These are phyloP conservation scores for Coniochaeta sp. DNA, from an alignment of 2,329 filamentous ascomycete genomes.

Conservation along the genomic window DNA sequence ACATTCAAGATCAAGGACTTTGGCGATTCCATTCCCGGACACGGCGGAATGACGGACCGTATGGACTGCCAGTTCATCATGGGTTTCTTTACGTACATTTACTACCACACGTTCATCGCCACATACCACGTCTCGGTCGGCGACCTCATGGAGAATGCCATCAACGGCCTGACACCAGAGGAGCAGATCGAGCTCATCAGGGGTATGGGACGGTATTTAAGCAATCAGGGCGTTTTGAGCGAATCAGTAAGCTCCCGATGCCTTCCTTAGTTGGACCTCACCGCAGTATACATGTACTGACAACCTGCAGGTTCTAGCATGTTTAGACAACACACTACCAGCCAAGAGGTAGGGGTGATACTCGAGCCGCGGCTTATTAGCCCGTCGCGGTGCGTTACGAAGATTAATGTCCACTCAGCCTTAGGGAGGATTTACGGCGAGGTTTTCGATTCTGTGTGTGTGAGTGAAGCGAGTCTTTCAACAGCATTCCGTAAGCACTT, in stretches of 20 bases:
- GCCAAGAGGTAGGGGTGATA: conserved; percentile 9
- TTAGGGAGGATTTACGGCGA: not conserved
- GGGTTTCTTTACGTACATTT: conserved; percentile 98
- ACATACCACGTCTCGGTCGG: conserved; percentile 80
- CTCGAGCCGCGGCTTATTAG: not conserved
- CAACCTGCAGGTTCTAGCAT: conserved; percentile 20
- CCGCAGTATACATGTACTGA: not conserved
- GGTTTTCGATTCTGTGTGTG: not conserved
- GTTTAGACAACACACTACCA: conserved; percentile 23
- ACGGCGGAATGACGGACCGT: conserved; percentile 95
- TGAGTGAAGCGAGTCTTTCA: not conserved
- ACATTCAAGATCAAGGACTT: conserved; percentile 99
- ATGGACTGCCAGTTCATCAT: conserved; percentile 99
- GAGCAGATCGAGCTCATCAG: conserved; percentile 81
- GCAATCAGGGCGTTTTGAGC: conserved; percentile 51
- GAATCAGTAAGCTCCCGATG: conserved; percentile 24
- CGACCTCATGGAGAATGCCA: conserved; percentile 81
- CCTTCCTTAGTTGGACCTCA: not conserved
- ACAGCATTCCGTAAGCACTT: not conserved
- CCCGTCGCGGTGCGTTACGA: not conserved
- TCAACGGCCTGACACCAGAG: conserved; percentile 78
- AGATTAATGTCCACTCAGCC: not conserved
- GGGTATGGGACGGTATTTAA: conserved; percentile 55
- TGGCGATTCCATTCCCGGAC: conserved; percentile 93
- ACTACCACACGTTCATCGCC: conserved; percentile 96